These are phyloP conservation scores for Noccaea caerulescens DNA, from an alignment of 345 rosid genomes.

Conservation along the genomic window DNA sequence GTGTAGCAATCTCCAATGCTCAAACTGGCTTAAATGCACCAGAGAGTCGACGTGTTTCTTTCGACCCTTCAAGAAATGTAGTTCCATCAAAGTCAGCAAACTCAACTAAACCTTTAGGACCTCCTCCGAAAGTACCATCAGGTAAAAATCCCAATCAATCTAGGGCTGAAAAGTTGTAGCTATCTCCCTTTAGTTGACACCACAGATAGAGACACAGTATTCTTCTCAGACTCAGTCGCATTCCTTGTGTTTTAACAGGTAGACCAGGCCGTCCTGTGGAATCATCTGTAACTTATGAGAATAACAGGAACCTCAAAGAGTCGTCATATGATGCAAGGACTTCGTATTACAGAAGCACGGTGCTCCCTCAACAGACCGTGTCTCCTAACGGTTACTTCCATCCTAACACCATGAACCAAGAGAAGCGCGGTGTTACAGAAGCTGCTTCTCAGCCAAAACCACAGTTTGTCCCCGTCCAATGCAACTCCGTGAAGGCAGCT, in stretches of 20 bases:
- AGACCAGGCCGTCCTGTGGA: constrained; percentile 88
- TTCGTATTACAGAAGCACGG: constrained; percentile 51
- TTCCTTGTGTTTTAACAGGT: constrained; percentile 51
- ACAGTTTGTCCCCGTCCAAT: constrained; percentile 45
- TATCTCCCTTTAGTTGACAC: constrained; percentile 3
- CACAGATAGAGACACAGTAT: constrained; percentile 3
- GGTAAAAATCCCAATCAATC: constrained; percentile 46
- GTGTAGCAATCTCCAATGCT: constrained; percentile 48
- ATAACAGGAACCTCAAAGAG: constrained; percentile 56
- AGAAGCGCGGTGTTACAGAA: constrained; percentile 44
- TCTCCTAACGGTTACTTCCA: constrained; percentile 60
- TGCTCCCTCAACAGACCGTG: constrained; percentile 55
- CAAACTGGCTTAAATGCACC: constrained; percentile 48
- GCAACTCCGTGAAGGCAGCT: constrained; percentile 40
- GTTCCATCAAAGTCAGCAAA: constrained; percentile 48
- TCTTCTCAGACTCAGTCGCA: constrained; percentile 8
- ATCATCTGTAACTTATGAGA: constrained; percentile 63
- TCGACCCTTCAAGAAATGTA: constrained; percentile 53
- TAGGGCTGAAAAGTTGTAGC: constrained; percentile 3
- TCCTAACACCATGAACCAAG: constrained; percentile 49
- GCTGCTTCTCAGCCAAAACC: constrained; percentile 48
- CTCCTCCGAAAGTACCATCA: constrained; percentile 85
- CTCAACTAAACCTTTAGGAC: constrained; percentile 57
- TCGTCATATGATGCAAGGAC: constrained; percentile 50
- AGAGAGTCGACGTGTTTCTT: constrained; percentile 54